These are phyloP conservation scores for Schizonepeta tenuifolia DNA, from an alignment of 257 asterid genomes.

Conservation along the genomic window DNA sequence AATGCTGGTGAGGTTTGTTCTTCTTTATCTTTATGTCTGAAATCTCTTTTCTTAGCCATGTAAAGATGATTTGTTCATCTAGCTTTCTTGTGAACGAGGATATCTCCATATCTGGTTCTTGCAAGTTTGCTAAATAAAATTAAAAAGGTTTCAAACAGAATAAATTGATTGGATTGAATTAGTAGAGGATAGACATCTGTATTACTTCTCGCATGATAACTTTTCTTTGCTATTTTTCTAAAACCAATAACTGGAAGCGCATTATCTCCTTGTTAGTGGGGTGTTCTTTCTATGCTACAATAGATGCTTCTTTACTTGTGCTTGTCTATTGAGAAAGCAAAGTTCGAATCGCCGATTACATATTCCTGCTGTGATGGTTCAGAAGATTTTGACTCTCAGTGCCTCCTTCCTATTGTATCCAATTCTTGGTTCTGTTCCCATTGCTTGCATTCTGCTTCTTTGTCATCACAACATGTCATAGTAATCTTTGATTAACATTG, in stretches of 20 bases:
- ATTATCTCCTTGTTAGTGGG: neutral
- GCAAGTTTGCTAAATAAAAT: conserved; percentile 5
- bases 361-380: neutral
- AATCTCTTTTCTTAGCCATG: conserved; percentile 10
- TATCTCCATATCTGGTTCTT: conserved; percentile 16
- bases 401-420: neutral
- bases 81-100: conserved; percentile 20
- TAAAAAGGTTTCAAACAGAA: neutral
- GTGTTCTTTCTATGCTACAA: neutral
- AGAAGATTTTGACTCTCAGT: neutral
- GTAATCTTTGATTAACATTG: conserved; percentile 31
- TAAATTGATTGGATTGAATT: neutral
- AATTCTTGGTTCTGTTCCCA: neutral
- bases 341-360: neutral
- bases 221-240: neutral
- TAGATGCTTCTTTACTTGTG: neutral
- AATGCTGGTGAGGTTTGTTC: conserved; percentile 76
- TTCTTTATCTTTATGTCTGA: conserved; percentile 9
- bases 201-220: neutral
- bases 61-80: neutral
- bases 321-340: neutral
- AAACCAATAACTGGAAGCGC: neutral
- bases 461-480: conserved; percentile 12
- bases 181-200: neutral
- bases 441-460: conserved; percentile 1